phyloP scores from a whole-genome alignment of 208 protist genomes.

The Trypanosoma vivax region DNA sequence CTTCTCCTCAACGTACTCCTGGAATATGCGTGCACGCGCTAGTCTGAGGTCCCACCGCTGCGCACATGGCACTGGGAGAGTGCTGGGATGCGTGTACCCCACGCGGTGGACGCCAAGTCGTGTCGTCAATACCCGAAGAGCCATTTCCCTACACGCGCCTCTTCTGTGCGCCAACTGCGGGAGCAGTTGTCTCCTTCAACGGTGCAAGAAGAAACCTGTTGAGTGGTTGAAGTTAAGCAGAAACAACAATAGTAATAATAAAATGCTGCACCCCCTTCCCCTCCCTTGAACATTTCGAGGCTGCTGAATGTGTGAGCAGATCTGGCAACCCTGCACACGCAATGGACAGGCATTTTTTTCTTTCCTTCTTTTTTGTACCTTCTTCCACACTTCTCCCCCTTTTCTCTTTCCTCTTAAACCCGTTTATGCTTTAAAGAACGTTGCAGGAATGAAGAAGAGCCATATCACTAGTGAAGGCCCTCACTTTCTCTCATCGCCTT shows the following conservation, averaged over 20 bases:
- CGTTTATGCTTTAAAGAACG: no score
- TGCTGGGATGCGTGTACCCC: slow-evolving; percentile 53
- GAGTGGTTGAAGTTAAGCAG: no score
- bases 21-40: slow-evolving; percentile 77
- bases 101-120: slow-evolving; percentile 63
- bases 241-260: no score
- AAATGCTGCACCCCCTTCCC: no score
- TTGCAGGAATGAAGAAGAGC: no score
- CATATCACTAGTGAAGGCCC: no score
- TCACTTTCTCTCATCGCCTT: no score
- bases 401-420: neutral
- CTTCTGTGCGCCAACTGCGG: no score
- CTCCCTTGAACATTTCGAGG: no score
- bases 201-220: no score
- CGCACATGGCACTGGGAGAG: slow-evolving; percentile 72
- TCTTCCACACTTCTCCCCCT: neutral
- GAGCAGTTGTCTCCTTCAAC: no score
- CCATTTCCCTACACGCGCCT: slow-evolving; percentile 2
- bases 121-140: slow-evolving; percentile 5
- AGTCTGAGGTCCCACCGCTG: slow-evolving; percentile 87
- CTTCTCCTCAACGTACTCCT: slow-evolving; percentile 88
- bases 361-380: slow-evolving; percentile 3
- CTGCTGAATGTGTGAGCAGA: no score
- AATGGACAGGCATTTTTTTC: neutral
- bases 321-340: neutral